Evolutionary conservation across 2,329 filamentous ascomycete species (phyloP).

Genomic region (Daldinia sp.): DNA sequence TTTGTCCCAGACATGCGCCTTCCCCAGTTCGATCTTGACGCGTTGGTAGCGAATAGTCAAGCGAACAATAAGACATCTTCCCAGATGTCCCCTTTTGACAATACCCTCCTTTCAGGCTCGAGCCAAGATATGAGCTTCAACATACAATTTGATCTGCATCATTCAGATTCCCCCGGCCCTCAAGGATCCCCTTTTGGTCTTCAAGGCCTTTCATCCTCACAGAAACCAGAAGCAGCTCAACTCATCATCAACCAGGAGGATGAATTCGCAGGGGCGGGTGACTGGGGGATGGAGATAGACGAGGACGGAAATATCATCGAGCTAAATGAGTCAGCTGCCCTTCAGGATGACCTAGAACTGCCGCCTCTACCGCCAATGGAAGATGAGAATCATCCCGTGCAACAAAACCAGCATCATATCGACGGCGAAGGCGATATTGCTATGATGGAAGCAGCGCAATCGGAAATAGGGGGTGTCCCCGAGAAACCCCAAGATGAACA

Average conservation of each 20-base stretch:
- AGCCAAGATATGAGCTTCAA: constrained; percentile 40
- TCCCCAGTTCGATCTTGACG: constrained; percentile 68
- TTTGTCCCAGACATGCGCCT: constrained; percentile 78
- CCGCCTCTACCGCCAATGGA: constrained; percentile 54
- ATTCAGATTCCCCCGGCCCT: constrained; percentile 44
- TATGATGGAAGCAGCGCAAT: constrained; percentile 56
- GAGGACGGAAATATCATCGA: constrained; percentile 63
- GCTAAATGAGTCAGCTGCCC: constrained; percentile 41
- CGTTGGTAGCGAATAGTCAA: constrained; percentile 51
- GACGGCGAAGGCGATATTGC: constrained; percentile 53
- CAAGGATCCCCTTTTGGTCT: constrained; percentile 45
- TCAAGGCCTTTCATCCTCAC: constrained; percentile 48
- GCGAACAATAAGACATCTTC: constrained; percentile 50
- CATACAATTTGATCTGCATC: constrained; percentile 45
- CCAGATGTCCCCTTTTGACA: constrained; percentile 46
- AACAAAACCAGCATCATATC: constrained; percentile 34
- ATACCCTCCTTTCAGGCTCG: constrained; percentile 39
- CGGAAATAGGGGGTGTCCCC: constrained; percentile 54
- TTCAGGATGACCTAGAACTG: constrained; percentile 59
- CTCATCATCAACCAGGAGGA: constrained; percentile 54
- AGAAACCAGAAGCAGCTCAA: constrained; percentile 49
- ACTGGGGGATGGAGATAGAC: constrained; percentile 64
- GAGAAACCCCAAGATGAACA: constrained; percentile 40
- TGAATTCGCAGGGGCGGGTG: constrained; percentile 55
- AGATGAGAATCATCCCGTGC: constrained; percentile 32